Evolutionary conservation across 2,329 filamentous ascomycete species (phyloP), one percentile per base, ranked within the genome.

Genomic region (Lecanosticta acicola): DNA sequence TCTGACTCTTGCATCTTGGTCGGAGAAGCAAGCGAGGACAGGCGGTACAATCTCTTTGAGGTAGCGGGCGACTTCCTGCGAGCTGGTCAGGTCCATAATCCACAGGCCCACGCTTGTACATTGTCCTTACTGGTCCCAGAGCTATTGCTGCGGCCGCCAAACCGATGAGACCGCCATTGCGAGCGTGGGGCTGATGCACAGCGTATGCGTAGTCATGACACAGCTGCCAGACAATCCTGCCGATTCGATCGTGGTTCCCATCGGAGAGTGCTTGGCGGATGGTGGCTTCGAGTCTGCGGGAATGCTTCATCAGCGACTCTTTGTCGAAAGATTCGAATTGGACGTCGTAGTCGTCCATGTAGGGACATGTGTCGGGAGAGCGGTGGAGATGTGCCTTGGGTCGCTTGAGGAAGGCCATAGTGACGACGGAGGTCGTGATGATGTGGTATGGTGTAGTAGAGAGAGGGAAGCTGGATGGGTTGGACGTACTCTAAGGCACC

Each of bases 171-270:
- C 93, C 93, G 54, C 93, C 93, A 72, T 98, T 98, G 48, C 93
- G 79, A 42, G 93, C 91, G 73, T 98, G 90, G 43, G 93, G 90
- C 63, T 96, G 90, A 67, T 98, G 89, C 34, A 96, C 89, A 36
- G 91, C 90, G 67, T 97, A 98, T 41, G 93, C 93, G 72, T 91
- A 98, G 59, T 98, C 93, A 65, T 95, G 90, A 68, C 90, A 96
- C 50, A 98, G 82, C 73, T 98, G 91, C 61, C 95, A 86, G 49
- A 98, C 87, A 46, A 97, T 91, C 60, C 83, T 85, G 58, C 84
- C 79, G 56, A 98, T 90, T 60, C 79, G 80, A 45, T 85, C 81
- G 61, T 88, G 83, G 63, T 97, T 87, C 62, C 84, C 83, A 58
- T 74, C 77, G 39, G 79, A 79, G 50, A 87, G 82, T 19, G 90